Conservation (phyloP, 2,329 filamentous ascomycete genomes). For the Aspergillus transmontanensis region DNA sequence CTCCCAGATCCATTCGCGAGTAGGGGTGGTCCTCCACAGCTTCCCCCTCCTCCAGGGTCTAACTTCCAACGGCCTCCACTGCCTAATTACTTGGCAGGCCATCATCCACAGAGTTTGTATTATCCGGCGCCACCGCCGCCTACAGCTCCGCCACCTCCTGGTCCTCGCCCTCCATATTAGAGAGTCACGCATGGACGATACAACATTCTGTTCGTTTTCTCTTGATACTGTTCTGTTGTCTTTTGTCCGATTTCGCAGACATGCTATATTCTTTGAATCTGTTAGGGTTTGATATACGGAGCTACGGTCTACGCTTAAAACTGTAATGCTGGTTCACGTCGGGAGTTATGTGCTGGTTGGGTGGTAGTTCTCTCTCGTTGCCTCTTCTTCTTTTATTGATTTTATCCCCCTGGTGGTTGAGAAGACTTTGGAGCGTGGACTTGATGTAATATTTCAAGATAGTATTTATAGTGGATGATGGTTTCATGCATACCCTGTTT, state of each 20-base stretch:
- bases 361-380: background rate
- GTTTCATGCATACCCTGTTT: background rate
- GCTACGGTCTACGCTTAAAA: background rate
- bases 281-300: background rate
- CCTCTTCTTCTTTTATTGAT: background rate
- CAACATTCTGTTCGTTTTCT: background rate
- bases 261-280: background rate
- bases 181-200: background rate
- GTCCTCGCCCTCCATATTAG: constrained; percentile 24
- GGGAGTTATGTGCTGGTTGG: background rate
- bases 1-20: constrained; percentile 42
- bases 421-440: background rate
- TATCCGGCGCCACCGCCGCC: constrained; percentile 26
- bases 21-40: constrained; percentile 39
- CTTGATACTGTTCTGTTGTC: no score
- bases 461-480: constrained; percentile 5
- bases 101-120: constrained; percentile 26
- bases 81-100: constrained; percentile 30
- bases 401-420: background rate
- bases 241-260: background rate
- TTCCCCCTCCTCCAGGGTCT: constrained; percentile 43
- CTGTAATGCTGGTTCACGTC: background rate
- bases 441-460: background rate
- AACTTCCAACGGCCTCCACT: constrained; percentile 38
- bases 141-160: constrained; percentile 18